phyloP scores from a whole-genome alignment of 1,139 yeast genomes.

The Blastobotrys malaysiensis region DNA sequence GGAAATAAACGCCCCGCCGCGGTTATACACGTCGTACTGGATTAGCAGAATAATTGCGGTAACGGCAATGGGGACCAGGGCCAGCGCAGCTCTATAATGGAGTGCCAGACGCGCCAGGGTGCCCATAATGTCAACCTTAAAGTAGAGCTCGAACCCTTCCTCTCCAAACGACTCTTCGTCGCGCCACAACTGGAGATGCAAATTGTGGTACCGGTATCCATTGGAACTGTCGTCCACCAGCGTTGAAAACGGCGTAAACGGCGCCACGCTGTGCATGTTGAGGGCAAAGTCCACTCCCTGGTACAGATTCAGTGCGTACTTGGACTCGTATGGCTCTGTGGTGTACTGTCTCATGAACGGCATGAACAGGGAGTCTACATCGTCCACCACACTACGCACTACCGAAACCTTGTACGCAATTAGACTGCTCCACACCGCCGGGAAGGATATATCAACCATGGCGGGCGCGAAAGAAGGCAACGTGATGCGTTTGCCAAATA shows the following conservation, averaged over 20 bases:
- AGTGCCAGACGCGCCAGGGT: conserved; percentile 34
- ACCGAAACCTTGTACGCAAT: conserved; percentile 17
- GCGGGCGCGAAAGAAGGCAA: conserved; percentile 31
- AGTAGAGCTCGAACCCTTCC: conserved; percentile 22
- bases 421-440: conserved; percentile 46
- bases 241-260: conserved; percentile 60
- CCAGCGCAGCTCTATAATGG: conserved; percentile 33
- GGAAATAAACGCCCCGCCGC: conserved; percentile 41
- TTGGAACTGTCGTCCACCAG: conserved; percentile 25
- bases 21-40: conserved; percentile 23
- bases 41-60: conserved; percentile 22
- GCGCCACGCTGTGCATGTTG: conserved; percentile 67
- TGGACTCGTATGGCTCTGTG: conserved; percentile 59
- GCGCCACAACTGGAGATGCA: conserved; percentile 34
- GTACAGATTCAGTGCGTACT: conserved; percentile 59
- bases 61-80: conserved; percentile 32
- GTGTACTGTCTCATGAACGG: conserved; percentile 64
- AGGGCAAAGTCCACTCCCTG: conserved; percentile 36
- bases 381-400: conserved; percentile 25
- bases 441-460: conserved; percentile 44
- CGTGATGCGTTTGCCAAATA: conserved; percentile 4
- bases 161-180: conserved; percentile 27
- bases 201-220: conserved; percentile 22
- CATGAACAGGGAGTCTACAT: conserved; percentile 43
- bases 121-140: conserved; percentile 33